Base-by-base conservation (phyloP, 768 basidiomycete species). In the Auricularia auricula-judae region DNA sequence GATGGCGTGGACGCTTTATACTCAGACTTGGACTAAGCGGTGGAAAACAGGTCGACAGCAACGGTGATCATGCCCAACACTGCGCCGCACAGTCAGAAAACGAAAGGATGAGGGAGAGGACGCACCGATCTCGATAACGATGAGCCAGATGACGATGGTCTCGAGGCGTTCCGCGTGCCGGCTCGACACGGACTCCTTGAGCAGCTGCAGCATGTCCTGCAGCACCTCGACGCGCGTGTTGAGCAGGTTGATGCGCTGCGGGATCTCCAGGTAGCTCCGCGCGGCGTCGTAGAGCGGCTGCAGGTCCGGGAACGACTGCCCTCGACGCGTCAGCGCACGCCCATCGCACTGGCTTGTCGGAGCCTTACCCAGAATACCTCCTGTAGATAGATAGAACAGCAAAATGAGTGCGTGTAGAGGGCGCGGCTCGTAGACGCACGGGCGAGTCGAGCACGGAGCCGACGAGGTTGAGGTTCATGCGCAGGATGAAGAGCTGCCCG, bases 401-500 rank as follows among this genome's bases (percentile, higher is more conserved):
- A 0, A 44, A 64, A 35, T 47, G 42, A 36, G 16, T 61, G 56
- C 42, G 64, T 47, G 12, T 65, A 65, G 64, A 64, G 51, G 60
- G 66, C 64, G 65, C 64, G 23, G 23, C 39, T 65, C 80, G 89
- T 70, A 73, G 92, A 42, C 39, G 39, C 12, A 42, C 91, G 34
- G 94, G 94, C 39, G 93, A 93, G 79, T 98, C 94, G 54, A 98
- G 78, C n/a, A 97, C 94, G 36, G 93, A 95, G 59, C 95, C 95
- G 63, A 97, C 94, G 56, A 93, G 89, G 70, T 94, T 93, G 69
- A 97, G 95, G 72, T 93, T 95, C 63, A 95, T 93, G 67, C 95
- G 82, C 69, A 97, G 78, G 44, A 98, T 86, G 76, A 98, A 98
- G 51, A 98, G 79, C 69, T 93, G 90, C 54, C 95, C 95, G 67